These are phyloP conservation scores for Ophiosphaerella herpotricha DNA, from an alignment of 2,329 filamentous ascomycete species.

Conservation along the genomic window DNA sequence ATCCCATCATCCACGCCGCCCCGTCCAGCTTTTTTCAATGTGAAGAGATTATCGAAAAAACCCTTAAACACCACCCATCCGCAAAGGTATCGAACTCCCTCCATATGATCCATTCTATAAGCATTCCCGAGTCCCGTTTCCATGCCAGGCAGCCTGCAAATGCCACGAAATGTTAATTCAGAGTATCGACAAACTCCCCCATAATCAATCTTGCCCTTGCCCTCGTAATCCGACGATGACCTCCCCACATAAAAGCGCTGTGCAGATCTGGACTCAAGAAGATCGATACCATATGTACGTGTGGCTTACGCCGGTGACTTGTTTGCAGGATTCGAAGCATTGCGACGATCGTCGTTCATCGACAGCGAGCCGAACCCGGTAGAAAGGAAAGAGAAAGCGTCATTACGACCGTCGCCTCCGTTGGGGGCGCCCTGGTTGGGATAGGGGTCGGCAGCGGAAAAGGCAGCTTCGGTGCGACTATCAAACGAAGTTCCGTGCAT, in stretches of 20 bases:
- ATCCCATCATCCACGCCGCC: no score
- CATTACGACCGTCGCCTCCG: constrained; percentile 67
- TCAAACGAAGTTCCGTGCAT: constrained; percentile 89
- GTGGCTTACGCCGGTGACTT: constrained; percentile 47
- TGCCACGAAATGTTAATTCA: constrained; percentile 45
- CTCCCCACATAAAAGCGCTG: constrained; percentile 41
- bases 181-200: constrained; percentile 43
- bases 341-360: constrained; percentile 64
- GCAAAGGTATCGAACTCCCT: constrained; percentile 47
- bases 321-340: constrained; percentile 46
- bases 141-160: constrained; percentile 44
- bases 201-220: constrained; percentile 43
- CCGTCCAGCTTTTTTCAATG: constrained; percentile 33
- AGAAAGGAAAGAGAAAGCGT: constrained; percentile 81
- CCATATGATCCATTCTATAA: constrained; percentile 45
- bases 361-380: constrained; percentile 73
- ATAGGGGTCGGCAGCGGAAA: constrained; percentile 84
- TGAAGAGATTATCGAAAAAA: constrained; percentile 16
- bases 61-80: constrained; percentile 40
- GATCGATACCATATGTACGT: constrained; percentile 43
- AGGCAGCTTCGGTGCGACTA: constrained; percentile 91
- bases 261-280: constrained; percentile 39
- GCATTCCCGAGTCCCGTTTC: constrained; percentile 32
- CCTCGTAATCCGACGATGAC: constrained; percentile 40
- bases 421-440: constrained; percentile 74